Percentiles rank a stretch among this genome's conserved stretches.
Conservation (phyloP, 129 eudicot genomes). For the Sambucus nigra region DNA sequence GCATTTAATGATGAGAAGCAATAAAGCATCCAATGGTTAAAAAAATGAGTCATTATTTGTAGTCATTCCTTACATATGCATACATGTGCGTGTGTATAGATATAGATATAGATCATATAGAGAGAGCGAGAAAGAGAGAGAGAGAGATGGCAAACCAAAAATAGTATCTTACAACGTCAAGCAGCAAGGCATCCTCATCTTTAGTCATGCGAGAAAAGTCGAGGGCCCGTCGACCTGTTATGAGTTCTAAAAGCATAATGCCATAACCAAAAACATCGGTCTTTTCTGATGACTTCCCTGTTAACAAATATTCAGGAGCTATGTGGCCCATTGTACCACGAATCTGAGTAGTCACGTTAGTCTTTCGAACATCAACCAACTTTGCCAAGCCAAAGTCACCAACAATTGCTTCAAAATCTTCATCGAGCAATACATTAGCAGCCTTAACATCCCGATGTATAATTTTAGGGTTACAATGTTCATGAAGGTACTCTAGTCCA, state of each 20-base stretch:
- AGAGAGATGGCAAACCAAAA: background rate
- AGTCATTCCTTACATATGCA: background rate
- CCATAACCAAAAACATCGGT: constrained; percentile 97
- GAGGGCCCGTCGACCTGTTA: constrained; percentile 92
- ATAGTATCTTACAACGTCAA: constrained; percentile 73
- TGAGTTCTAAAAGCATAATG: constrained; percentile 90
- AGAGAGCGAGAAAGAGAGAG: background rate
- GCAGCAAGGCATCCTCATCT: constrained; percentile 92
- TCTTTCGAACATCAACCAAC: constrained; percentile 81
- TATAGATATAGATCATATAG: no score
- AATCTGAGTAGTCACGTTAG: constrained; percentile 95
- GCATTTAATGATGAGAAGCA: no score
- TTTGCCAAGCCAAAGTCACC: constrained; percentile 98
- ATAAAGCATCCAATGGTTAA: no score
- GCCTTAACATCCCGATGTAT: constrained; percentile 99
- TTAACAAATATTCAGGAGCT: constrained; percentile 94
- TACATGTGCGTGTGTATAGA: no score
- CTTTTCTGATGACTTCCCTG: constrained; percentile 94
- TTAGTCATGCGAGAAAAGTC: constrained; percentile 95
- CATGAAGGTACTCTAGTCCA: constrained; percentile 93
- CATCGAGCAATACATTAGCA: constrained; percentile 86
- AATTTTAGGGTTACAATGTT: constrained; percentile 94
- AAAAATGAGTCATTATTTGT: no score
- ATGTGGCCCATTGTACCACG: constrained; percentile 99
- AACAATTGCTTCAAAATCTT: constrained; percentile 96